These are phyloP conservation scores for Penicillium sp. DNA, from an alignment of 2,329 filamentous ascomycete genomes.

Conservation along the genomic window DNA sequence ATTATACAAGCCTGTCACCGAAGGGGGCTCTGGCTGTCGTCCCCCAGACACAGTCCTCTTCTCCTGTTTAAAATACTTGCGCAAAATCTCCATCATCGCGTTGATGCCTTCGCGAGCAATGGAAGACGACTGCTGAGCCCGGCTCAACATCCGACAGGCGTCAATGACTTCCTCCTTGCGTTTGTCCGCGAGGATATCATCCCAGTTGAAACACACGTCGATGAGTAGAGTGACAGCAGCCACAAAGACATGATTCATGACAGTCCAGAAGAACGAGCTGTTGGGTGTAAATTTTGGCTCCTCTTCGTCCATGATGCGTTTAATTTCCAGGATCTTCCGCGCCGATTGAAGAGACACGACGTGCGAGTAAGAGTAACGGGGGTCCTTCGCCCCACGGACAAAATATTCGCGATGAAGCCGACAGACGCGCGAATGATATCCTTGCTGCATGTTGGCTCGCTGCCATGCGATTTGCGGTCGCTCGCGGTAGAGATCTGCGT, in stretches of 20 bases:
- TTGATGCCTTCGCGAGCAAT: slow-evolving; percentile 35
- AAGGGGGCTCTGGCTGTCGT: neutral
- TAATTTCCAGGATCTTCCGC: slow-evolving; percentile 38
- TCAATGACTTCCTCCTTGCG: slow-evolving; percentile 38
- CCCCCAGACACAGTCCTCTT: slow-evolving; percentile 5
- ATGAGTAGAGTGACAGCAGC: slow-evolving; percentile 41
- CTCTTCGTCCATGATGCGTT: slow-evolving; percentile 35
- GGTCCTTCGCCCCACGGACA: slow-evolving; percentile 36
- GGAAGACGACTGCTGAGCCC: slow-evolving; percentile 33
- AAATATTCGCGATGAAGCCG: slow-evolving; percentile 43
- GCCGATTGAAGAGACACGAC: slow-evolving; percentile 40
- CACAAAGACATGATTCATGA: slow-evolving; percentile 43
- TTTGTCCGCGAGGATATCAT: slow-evolving; percentile 36
- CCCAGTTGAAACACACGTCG: slow-evolving; percentile 43
- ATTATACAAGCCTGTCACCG: neutral
- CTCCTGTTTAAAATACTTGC: slow-evolving; percentile 31
- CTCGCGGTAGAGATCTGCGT: slow-evolving; percentile 28
- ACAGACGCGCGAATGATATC: slow-evolving; percentile 37
- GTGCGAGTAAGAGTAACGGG: slow-evolving; percentile 39
- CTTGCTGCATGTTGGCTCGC: slow-evolving; percentile 35
- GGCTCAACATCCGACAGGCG: slow-evolving; percentile 39
- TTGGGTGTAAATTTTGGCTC: slow-evolving; percentile 26
- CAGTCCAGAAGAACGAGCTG: slow-evolving; percentile 31
- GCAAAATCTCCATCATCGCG: slow-evolving; percentile 39
- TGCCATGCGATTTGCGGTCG: slow-evolving; percentile 37